Evolutionary conservation across 441 rosid genomes (phyloP).

Genomic region (Corymbia calophylla): DNA sequence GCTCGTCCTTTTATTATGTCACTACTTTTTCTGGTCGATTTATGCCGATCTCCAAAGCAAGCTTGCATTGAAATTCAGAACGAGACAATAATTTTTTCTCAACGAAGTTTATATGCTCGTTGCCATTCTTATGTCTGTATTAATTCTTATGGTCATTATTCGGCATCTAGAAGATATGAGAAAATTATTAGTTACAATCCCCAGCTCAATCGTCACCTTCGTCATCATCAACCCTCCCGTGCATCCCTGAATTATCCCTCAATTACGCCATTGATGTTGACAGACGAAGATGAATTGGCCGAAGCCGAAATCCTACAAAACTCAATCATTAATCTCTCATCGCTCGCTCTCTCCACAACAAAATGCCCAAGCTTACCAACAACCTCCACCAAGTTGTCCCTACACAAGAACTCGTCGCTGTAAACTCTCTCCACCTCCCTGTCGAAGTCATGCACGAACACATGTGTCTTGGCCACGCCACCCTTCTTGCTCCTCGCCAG

Average conservation of each 20-base stretch:
- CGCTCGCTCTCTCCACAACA: not conserved
- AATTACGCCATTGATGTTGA: not conserved
- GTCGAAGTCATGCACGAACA: conserved; percentile 53
- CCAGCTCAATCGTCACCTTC: not conserved
- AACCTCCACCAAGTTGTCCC: conserved; percentile 38
- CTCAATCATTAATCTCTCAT: not conserved
- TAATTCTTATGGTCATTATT: not conserved
- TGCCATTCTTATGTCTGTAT: not conserved
- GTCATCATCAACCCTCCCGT: not conserved
- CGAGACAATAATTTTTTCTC: not conserved
- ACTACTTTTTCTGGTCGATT: too few relatives aligned
- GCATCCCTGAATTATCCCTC: not conserved
- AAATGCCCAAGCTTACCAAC: not conserved
- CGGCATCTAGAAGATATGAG: not conserved
- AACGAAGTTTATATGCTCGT: too few relatives aligned
- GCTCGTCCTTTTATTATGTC: too few relatives aligned
- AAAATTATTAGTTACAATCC: not conserved
- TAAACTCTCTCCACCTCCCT: conserved; percentile 56
- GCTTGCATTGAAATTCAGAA: not conserved
- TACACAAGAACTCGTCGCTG: conserved; percentile 60
- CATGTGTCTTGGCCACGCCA: not conserved
- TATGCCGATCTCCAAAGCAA: not conserved
- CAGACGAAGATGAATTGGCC: not conserved
- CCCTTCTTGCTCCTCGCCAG: not conserved
- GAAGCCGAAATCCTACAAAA: not conserved